Conservation (phyloP, 495 filamentous ascomycete species). For the Lasiosphaeris hirsuta region DNA sequence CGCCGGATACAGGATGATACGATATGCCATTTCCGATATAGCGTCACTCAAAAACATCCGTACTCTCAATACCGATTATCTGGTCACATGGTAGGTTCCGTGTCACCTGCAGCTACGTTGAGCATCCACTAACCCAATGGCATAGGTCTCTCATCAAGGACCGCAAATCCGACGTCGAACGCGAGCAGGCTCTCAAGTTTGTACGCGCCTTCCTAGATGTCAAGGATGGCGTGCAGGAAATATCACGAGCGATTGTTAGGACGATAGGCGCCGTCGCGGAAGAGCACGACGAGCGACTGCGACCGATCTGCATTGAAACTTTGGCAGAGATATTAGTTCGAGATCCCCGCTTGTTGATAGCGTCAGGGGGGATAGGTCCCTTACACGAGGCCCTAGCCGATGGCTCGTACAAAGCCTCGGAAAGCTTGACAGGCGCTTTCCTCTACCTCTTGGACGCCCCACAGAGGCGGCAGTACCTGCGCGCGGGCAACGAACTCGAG, state of each 20-base stretch:
- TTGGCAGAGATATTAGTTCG: constrained; percentile 86
- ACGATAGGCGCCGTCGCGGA: constrained; percentile 89
- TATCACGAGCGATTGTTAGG: constrained; percentile 80
- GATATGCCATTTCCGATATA: constrained; percentile 91
- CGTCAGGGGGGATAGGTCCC: constrained; percentile 75
- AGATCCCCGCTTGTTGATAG: constrained; percentile 72
- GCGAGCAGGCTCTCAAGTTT: constrained; percentile 96
- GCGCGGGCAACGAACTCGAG: constrained; percentile 74
- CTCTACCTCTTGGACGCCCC: constrained; percentile 86
- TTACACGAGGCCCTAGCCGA: constrained; percentile 83
- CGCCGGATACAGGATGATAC: constrained; percentile 86
- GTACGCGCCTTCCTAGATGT: constrained; percentile 93
- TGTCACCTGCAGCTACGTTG: background rate
- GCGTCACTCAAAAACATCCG: constrained; percentile 86
- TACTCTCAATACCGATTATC: constrained; percentile 80
- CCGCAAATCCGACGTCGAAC: constrained; percentile 90
- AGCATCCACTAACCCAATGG: background rate
- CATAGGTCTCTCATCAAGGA: constrained; percentile 82
- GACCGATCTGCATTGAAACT: constrained; percentile 87
- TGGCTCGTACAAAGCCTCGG: constrained; percentile 85
- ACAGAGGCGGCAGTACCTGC: constrained; percentile 70
- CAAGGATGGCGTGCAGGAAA: constrained; percentile 84
- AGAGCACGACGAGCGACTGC: constrained; percentile 79
- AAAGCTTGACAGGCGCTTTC: constrained; percentile 79
- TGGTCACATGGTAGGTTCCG: constrained; percentile 66